Evolutionary conservation across 129 eudicot species (phyloP), one percentile per base, ranked within the genome.

Genomic region (Centrapalus pauciflorus): DNA sequence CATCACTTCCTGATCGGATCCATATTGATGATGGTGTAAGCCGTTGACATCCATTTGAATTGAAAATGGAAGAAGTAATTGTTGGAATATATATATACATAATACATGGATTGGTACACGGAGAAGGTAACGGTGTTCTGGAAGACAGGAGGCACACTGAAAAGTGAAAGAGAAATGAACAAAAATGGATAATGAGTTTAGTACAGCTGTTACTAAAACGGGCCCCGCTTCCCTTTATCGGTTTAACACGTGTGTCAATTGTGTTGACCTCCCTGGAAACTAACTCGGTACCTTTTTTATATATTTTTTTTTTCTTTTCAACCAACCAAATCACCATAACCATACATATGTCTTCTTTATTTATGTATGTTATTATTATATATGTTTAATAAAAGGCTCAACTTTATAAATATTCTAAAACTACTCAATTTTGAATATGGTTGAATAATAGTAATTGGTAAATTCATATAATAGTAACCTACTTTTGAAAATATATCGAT

Each of bases 211-310:
- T 67, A 7, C 28, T 24, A 7, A 9, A 21, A 3, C 25, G 74
- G 79, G 79, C 6, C 54, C 61, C 7, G 33, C 0, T 14, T 26
- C 66, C 30, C 41, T 9, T 20, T 37, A 17, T 14, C 14, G 41
- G 68, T 75, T 16, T 12, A 57, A 46, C 79, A 75, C 79, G 79
- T 75, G 79, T 75, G 74, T 21, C 68, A 33, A 29, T 3, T 66
- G 69, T 34, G 79, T 66, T 33, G 62, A n/a, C n/a, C n/a, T n/a
- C n/a, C n/a, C n/a, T n/a, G n/a, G n/a, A n/a, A n/a, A n/a, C n/a
- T n/a, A n/a, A n/a, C n/a, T n/a, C n/a, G n/a, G n/a, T n/a, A n/a
- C n/a, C n/a, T n/a, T n/a, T n/a, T n/a, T n/a, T n/a, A n/a, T n/a
- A n/a, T n/a, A n/a, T n/a, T n/a, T n/a, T n/a, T n/a, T n/a, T n/a